A percentile compares a stretch with the other conserved stretches of the same genome.
Evolutionary conservation across 129 eudicot genomes (phyloP).

Genomic region (Saposhnikovia divaricata): DNA sequence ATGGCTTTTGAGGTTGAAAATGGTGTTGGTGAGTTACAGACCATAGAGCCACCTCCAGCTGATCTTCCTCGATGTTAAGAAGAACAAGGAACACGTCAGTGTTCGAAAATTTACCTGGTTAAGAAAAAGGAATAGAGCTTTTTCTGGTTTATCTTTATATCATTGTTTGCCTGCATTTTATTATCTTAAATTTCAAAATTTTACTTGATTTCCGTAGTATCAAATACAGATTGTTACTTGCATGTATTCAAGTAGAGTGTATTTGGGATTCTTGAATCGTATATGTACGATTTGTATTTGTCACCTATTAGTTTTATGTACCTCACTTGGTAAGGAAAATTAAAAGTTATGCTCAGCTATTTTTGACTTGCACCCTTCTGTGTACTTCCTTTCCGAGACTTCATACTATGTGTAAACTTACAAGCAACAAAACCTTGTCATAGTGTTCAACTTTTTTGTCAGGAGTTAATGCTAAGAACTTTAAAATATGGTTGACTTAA

Average conservation of each 20-base stretch:
- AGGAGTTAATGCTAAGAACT: background rate
- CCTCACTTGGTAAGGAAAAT: background rate
- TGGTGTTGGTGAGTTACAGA: constrained; percentile 47
- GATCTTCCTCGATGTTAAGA: constrained; percentile 62
- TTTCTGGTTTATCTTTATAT: background rate
- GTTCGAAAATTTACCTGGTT: background rate
- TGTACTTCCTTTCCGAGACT: background rate
- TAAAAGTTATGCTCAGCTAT: background rate
- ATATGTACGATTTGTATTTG: background rate
- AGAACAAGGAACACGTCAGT: background rate
- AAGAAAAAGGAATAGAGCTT: background rate
- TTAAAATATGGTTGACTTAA: background rate
- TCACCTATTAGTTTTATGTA: background rate
- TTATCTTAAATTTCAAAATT: background rate
- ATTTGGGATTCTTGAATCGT: background rate
- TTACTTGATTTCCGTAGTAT: constrained; percentile 1
- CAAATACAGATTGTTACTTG: background rate
- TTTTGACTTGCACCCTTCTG: background rate
- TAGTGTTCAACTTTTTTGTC: background rate
- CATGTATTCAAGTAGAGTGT: background rate
- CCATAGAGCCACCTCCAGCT: constrained; percentile 65
- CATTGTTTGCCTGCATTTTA: constrained; percentile 2
- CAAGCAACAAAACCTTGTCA: background rate
- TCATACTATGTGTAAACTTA: background rate
- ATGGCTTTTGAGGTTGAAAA: constrained; percentile 66